Evolutionary conservation across 306 rosid species (phyloP).

Genomic region (Cotoneaster glaucophyllus): DNA sequence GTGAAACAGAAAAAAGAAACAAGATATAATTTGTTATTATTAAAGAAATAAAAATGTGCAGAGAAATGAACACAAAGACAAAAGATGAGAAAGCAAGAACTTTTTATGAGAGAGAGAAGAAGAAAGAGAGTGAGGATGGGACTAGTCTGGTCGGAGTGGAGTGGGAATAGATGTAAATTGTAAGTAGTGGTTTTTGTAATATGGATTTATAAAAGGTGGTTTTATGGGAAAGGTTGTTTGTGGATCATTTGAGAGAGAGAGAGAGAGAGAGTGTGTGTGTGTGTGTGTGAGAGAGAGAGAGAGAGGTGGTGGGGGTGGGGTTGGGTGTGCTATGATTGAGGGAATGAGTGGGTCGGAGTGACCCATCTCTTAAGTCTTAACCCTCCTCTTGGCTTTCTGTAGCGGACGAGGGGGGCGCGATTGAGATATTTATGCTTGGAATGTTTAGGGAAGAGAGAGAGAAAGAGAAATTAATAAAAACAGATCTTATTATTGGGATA

Average conservation of each 20-base stretch:
- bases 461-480: not conserved
- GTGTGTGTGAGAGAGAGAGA: not conserved
- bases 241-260: constrained; percentile 14
- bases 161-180: constrained; percentile 26
- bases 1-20: constrained; percentile 4
- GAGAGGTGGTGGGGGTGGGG: not conserved
- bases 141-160: constrained; percentile 70
- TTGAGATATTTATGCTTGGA: constrained; percentile 37
- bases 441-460: not conserved
- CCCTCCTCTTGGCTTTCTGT: constrained; percentile 50
- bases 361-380: constrained; percentile 22
- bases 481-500: no score
- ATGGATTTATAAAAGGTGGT: constrained; percentile 25
- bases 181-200: constrained; percentile 32
- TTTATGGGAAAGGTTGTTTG: constrained; percentile 39
- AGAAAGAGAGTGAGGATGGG: constrained; percentile 54
- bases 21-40: not conserved
- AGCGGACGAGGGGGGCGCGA: constrained; percentile 87
- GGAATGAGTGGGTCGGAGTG: constrained; percentile 95
- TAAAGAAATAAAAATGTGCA: constrained; percentile 17
- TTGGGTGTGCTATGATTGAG: constrained; percentile 60
- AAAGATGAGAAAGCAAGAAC: not conserved
- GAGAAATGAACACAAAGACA: constrained; percentile 7
- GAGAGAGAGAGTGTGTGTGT: not conserved
- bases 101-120: constrained; percentile 15